phyloP scores from a whole-genome alignment of 2,329 filamentous ascomycete genomes.

The Aspergillus pseudotamarii region DNA sequence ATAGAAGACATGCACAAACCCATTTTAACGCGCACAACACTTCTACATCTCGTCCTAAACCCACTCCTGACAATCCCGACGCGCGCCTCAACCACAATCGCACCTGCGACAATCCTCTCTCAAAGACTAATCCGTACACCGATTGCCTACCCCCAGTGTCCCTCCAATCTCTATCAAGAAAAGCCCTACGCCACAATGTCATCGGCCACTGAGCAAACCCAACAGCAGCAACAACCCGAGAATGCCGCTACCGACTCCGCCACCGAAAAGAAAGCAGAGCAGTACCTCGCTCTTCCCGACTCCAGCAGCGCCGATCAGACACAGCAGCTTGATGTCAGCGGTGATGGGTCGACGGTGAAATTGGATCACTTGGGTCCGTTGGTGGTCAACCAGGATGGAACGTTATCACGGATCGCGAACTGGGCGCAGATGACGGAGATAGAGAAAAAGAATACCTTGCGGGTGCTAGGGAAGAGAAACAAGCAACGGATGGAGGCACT shows the following conservation, averaged over 20 bases:
- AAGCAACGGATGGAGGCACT: constrained; percentile 62
- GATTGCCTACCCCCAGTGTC: constrained; percentile 34
- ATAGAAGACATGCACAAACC: constrained; percentile 30
- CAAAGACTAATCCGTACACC: constrained; percentile 20
- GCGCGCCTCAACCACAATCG: constrained; percentile 23
- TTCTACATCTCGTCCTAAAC: constrained; percentile 28
- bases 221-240: constrained; percentile 14
- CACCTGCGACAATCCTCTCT: constrained; percentile 9
- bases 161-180: constrained; percentile 17
- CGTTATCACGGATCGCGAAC: constrained; percentile 70
- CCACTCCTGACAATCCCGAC: constrained; percentile 20
- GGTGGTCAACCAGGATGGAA: constrained; percentile 73
- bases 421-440: constrained; percentile 72
- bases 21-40: constrained; percentile 29
- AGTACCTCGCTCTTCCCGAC: constrained; percentile 72
- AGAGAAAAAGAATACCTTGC: constrained; percentile 68
- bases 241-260: neutral
- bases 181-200: constrained; percentile 29
- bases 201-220: constrained; percentile 11
- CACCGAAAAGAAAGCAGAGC: constrained; percentile 17
- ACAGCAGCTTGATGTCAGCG: constrained; percentile 76
- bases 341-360: constrained; percentile 49
- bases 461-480: constrained; percentile 70
- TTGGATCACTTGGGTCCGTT: constrained; percentile 73
- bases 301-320: constrained; percentile 77